phyloP scores from a whole-genome alignment of 805 yeast species.

The Candida xyloterini region DNA sequence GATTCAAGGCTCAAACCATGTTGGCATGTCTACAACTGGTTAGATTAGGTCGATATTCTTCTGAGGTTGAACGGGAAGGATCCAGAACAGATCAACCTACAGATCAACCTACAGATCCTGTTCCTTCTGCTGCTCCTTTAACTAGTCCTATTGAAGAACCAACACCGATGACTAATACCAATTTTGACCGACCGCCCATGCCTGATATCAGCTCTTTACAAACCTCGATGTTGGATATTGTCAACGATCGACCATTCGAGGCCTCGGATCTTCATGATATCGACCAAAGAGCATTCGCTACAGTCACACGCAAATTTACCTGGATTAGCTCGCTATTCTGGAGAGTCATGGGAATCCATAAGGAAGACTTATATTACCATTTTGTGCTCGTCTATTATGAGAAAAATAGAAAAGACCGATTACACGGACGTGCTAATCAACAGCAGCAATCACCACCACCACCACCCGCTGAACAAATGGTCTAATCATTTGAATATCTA shows the following conservation, averaged over 20 bases:
- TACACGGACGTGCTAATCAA: constrained; percentile 2
- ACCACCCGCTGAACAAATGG: constrained; percentile 6
- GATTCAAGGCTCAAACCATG: constrained; percentile 27
- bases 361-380: constrained; percentile 47
- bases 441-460: background rate
- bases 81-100: background rate
- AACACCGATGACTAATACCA: constrained; percentile 9
- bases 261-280: constrained; percentile 40
- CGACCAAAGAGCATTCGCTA: constrained; percentile 42
- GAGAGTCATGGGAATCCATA: constrained; percentile 54
- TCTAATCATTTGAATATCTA: constrained; percentile 4
- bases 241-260: constrained; percentile 39
- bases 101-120: background rate
- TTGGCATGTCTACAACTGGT: constrained; percentile 22
- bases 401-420: constrained; percentile 24
- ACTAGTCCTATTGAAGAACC: constrained; percentile 5
- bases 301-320: constrained; percentile 29
- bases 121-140: constrained; percentile 1
- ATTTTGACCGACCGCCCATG: constrained; percentile 25
- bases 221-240: constrained; percentile 22
- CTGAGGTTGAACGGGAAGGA: background rate
- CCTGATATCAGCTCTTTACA: constrained; percentile 26
- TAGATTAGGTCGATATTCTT: constrained; percentile 14
- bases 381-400: constrained; percentile 41
- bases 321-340: constrained; percentile 42